These are phyloP conservation scores for Eurotiales sp. DNA, from an alignment of 2,329 filamentous ascomycete genomes.

Conservation along the genomic window DNA sequence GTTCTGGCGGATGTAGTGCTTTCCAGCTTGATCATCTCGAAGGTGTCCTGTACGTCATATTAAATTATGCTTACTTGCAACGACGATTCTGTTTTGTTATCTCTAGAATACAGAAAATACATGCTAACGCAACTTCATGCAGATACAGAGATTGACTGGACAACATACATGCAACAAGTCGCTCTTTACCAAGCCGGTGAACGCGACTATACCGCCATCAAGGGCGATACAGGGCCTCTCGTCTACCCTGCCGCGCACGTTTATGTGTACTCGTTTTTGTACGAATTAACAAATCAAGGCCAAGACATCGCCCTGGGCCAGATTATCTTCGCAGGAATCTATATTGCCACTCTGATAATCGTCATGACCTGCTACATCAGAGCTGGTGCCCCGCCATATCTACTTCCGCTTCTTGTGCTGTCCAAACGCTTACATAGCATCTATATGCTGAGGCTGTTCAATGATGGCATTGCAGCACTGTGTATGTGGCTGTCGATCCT, in stretches of 20 bases:
- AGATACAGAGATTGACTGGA: conserved; percentile 99
- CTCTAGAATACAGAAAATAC: background rate
- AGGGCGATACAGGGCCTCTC: conserved; percentile 83
- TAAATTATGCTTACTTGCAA: too few relatives aligned
- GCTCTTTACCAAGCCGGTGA: conserved; percentile 76
- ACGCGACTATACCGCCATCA: conserved; percentile 80
- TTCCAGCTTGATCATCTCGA: conserved; percentile 72
- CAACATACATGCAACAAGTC: conserved; percentile 93
- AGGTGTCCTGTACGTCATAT: conserved; percentile 68
- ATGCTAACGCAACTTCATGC: conserved; percentile 4
- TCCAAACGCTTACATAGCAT: conserved; percentile 94
- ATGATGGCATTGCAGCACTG: conserved; percentile 84
- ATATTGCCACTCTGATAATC: conserved; percentile 68
- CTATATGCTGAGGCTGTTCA: conserved; percentile 89
- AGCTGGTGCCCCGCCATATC: conserved; percentile 64
- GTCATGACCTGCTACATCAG: conserved; percentile 74
- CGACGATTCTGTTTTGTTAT: background rate
- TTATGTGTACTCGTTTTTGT: conserved; percentile 79
- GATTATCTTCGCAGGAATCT: conserved; percentile 73
- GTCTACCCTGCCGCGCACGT: conserved; percentile 95
- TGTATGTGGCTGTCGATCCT: conserved; percentile 81
- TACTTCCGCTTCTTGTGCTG: conserved; percentile 78
- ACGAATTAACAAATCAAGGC: conserved; percentile 72
- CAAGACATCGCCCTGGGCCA: conserved; percentile 76
- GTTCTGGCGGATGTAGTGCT: conserved; percentile 68